These are phyloP conservation scores for Sindora glabra DNA, from an alignment of 306 rosid genomes.

Conservation along the genomic window DNA sequence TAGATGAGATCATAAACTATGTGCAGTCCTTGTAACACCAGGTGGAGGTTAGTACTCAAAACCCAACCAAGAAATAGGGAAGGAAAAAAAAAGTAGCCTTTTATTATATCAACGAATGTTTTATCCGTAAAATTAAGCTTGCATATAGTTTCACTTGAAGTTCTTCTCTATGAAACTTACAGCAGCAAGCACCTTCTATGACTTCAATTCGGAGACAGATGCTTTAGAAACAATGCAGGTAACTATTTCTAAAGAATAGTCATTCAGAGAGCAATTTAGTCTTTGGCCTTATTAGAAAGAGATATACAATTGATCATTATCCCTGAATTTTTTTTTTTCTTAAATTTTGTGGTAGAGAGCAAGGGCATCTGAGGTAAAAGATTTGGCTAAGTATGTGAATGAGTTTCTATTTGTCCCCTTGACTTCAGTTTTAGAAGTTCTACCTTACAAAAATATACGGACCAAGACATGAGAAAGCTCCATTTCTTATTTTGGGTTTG, in stretches of 20 bases:
- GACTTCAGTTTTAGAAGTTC: constrained; percentile 40
- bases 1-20: constrained; percentile 88
- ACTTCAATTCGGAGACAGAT: constrained; percentile 64
- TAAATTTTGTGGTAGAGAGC: constrained; percentile 38
- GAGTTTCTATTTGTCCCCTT: constrained; percentile 58
- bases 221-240: constrained; percentile 59
- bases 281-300: background rate
- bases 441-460: no score
- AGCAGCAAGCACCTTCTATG: constrained; percentile 61
- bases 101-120: background rate
- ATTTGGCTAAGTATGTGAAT: no score
- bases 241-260: background rate
- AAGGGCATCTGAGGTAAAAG: constrained; percentile 53
- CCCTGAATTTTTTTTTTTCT: no score
- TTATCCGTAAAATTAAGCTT: no score
- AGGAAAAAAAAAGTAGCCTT: background rate
- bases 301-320: no score
- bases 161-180: constrained; percentile 81
- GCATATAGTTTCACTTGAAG: constrained; percentile 33
- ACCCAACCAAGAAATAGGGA: background rate
- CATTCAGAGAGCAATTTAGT: background rate
- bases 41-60: constrained; percentile 55
- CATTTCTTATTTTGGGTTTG: no score
- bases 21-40: constrained; percentile 92
- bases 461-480: no score